Conservation (phyloP, 208 protist species). For the Phytomonas francai region DNA sequence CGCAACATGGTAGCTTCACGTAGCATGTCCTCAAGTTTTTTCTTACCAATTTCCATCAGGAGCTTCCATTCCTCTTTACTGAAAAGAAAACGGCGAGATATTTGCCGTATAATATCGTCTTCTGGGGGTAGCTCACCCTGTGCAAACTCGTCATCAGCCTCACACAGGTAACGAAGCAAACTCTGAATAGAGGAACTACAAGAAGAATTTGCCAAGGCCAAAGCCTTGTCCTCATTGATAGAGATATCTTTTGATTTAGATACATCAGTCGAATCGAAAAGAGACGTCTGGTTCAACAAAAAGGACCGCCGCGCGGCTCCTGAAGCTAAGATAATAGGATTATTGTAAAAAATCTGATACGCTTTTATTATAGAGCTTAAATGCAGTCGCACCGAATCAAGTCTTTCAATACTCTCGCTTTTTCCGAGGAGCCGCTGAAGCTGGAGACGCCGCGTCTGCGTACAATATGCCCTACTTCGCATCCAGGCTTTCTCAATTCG, state of each 20-base stretch:
- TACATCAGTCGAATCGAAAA: background rate
- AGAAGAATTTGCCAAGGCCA: background rate
- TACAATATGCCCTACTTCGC: conserved; percentile 14
- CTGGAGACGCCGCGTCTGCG: conserved; percentile 14
- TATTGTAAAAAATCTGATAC: conserved; percentile 69
- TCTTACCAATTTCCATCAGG: conserved; percentile 13
- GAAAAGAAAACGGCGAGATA: conserved; percentile 24
- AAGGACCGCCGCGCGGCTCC: conserved; percentile 18
- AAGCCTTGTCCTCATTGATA: background rate
- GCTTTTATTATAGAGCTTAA: conserved; percentile 34
- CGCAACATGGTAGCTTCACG: background rate
- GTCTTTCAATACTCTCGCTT: conserved; percentile 56
- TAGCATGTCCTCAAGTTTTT: background rate
- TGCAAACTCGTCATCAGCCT: background rate
- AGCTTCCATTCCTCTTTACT: conserved; percentile 30
- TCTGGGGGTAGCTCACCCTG: background rate
- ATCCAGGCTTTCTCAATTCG: conserved; percentile 48
- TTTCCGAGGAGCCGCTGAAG: conserved; percentile 20
- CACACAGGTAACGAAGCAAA: background rate
- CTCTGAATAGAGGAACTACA: background rate
- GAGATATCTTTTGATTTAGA: background rate
- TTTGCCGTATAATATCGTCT: background rate
- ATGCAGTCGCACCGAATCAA: conserved; percentile 36
- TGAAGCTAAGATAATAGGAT: conserved; percentile 22
- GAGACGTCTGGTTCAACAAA: background rate